A percentile compares a stretch with the other conserved stretches of the same genome.
Evolutionary conservation across 139 green algal species (phyloP).

Genomic region (Closterium sp.): DNA sequence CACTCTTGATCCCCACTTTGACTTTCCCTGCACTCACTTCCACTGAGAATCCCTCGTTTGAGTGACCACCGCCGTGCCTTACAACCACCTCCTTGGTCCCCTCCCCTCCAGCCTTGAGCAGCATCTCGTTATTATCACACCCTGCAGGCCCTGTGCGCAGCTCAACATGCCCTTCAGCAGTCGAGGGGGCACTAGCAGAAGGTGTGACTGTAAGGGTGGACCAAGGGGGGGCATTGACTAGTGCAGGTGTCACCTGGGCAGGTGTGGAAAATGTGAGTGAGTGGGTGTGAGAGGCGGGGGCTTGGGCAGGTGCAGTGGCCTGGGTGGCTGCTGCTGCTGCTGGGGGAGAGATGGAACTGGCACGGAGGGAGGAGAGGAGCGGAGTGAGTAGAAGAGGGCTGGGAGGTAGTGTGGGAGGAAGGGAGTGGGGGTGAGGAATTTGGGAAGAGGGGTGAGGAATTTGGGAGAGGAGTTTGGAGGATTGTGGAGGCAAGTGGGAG

Average conservation of each 20-base stretch:
- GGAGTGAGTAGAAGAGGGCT: not conserved
- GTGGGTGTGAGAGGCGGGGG: not conserved
- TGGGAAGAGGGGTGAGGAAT: no score
- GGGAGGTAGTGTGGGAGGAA: not conserved
- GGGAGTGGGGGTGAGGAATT: no score
- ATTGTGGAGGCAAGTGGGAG: not conserved
- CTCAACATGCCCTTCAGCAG: not conserved
- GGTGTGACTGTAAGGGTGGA: not conserved
- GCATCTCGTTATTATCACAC: not conserved
- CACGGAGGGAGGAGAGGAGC: not conserved
- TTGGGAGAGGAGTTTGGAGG: no score
- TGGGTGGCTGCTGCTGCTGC: not conserved
- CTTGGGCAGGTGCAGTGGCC: no score
- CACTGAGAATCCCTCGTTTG: not conserved
- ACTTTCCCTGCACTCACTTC: not conserved
- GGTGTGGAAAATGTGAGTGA: not conserved
- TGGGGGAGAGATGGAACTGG: not conserved
- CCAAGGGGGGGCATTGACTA: not conserved
- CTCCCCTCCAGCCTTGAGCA: not conserved
- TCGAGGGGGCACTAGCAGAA: not conserved
- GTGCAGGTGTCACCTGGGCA: not conserved
- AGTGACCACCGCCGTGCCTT: not conserved
- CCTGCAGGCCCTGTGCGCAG: not conserved
- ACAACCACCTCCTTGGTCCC: not conserved
- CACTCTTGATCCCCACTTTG: not conserved